Base-by-base conservation (phyloP, 2,329 filamentous ascomycete genomes). In the Colletotrichum lupini region DNA sequence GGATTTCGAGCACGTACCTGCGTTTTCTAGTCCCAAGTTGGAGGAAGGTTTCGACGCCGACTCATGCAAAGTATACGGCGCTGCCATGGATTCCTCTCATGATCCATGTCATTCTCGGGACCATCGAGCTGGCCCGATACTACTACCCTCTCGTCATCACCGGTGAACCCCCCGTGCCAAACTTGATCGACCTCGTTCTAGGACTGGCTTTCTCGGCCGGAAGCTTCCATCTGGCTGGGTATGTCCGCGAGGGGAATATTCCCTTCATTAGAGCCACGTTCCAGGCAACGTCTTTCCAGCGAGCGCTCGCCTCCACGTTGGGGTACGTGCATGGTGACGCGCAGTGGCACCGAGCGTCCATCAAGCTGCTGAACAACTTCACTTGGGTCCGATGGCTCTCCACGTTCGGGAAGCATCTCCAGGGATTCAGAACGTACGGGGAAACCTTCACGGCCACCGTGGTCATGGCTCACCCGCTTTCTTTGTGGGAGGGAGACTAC, bases 401-500 rank as follows among this genome's bases (percentile, higher is more conserved):
- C 26, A 19, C 24, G 28, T 57, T 35, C 63, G 58, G 28, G 19
- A 9, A 6, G 19, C 8, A 28, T 30, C 26, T 70, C 19, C 60
- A 70, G 56, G 72, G 72, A 22, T 67, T 72, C 57, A 30, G n/a
- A 22, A 55, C 49, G 22, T 55, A 59, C 62, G 56, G 57, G 62
- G 72, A 60, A 12, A 22, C 32, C 11, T 72, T 62, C 55, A 62
- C 68, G 53, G 57, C 56, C n/a, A 28, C 37, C 16, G 37, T 58
- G 37, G 61, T 63, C 53, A 28, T 59, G 19, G 37, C 62, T 26
- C 67, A 55, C 28, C 62, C 57, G 56, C 37, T 74, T 16, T 37
- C 68, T 24, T 37, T 67, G 56, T 72, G 72, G 72, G 61, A 74
- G 59, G 58, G 58, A 37, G 72, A 59, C 52, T 63, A 74, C 72